These are phyloP conservation scores for Aspergillus ostianus DNA, from an alignment of 495 filamentous ascomycete genomes.

Conservation along the genomic window DNA sequence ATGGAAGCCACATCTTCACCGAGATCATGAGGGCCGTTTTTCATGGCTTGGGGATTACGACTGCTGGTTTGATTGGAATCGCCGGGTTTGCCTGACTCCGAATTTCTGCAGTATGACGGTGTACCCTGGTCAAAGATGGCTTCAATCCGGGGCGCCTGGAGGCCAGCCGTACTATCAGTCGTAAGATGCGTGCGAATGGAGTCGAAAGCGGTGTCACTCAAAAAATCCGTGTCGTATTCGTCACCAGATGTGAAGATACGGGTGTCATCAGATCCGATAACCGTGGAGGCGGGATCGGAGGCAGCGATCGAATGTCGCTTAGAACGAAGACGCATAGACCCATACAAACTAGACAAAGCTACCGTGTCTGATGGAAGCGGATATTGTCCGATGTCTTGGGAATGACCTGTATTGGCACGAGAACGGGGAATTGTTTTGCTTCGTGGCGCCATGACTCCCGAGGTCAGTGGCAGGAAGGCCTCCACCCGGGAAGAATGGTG, in stretches of 20 bases:
- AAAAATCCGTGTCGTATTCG: conserved; percentile 81
- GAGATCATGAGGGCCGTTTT: conserved; percentile 21
- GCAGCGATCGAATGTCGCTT: conserved; percentile 48
- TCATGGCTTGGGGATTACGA: conserved; percentile 30
- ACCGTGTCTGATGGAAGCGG: conserved; percentile 33
- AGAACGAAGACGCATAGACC: conserved; percentile 35
- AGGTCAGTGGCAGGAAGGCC: conserved; percentile 11
- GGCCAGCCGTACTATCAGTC: conserved; percentile 48
- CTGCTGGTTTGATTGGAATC: conserved; percentile 41
- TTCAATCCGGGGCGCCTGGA: conserved; percentile 65
- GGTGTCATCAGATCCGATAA: conserved; percentile 82
- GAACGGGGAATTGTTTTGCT: conserved; percentile 23
- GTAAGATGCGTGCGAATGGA: conserved; percentile 83
- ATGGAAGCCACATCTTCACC: neutral
- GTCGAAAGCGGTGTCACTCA: conserved; percentile 90
- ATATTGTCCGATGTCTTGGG: conserved; percentile 15
- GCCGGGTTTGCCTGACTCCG: conserved; percentile 58
- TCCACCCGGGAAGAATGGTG: conserved; percentile 24
- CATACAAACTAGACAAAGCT: conserved; percentile 28
- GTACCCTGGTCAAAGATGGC: conserved; percentile 86
- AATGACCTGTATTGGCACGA: conserved; percentile 16
- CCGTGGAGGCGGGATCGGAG: conserved; percentile 76
- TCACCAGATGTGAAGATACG: conserved; percentile 73
- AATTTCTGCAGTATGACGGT: conserved; percentile 51
- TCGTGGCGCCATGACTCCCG: conserved; percentile 14